Conservation (phyloP, 1,284 basidiomycete genomes). For the Chiua sp. region DNA sequence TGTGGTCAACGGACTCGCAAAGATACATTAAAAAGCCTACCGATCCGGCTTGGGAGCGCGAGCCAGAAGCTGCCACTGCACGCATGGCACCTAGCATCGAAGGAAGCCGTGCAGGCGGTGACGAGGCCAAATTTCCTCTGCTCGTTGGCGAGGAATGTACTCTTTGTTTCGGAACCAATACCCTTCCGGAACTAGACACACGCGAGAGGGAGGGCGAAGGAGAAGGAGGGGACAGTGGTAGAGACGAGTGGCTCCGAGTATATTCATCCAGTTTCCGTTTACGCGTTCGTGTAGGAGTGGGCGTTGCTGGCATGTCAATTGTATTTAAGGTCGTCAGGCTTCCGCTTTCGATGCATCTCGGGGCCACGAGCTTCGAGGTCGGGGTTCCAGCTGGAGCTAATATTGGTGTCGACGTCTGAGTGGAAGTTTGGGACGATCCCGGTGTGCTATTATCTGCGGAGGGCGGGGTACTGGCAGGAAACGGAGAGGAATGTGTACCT, state of each 20-base stretch:
- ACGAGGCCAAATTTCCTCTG: background rate
- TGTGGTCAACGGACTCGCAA: background rate
- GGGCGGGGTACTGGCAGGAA: conserved; percentile 22
- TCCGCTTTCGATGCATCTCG: background rate
- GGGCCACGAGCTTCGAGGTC: background rate
- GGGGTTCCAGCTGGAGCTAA: conserved; percentile 6
- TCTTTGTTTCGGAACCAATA: conserved; percentile 1
- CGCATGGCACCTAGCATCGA: conserved; percentile 31
- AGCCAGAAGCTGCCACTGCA: conserved; percentile 1
- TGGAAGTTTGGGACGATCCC: conserved; percentile 12
- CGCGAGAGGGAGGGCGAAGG: conserved; percentile 20
- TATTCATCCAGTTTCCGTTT: conserved; percentile 33
- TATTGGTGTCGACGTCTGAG: background rate
- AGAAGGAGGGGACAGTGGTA: conserved; percentile 16
- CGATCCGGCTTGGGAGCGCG: background rate
- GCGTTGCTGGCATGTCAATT: conserved; percentile 18
- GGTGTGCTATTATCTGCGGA: conserved; percentile 13
- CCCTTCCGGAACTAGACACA: conserved; percentile 9
- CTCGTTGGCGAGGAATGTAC: conserved; percentile 15
- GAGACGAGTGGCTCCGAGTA: conserved; percentile 3
- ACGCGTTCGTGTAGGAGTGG: conserved; percentile 15
- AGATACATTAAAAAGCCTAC: background rate
- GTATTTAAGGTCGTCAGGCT: background rate
- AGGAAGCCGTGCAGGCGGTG: conserved; percentile 23
- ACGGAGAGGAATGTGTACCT: conserved; percentile 14